These are phyloP conservation scores for Pittosporum tobira DNA, from an alignment of 129 eudicot genomes.

Conservation along the genomic window DNA sequence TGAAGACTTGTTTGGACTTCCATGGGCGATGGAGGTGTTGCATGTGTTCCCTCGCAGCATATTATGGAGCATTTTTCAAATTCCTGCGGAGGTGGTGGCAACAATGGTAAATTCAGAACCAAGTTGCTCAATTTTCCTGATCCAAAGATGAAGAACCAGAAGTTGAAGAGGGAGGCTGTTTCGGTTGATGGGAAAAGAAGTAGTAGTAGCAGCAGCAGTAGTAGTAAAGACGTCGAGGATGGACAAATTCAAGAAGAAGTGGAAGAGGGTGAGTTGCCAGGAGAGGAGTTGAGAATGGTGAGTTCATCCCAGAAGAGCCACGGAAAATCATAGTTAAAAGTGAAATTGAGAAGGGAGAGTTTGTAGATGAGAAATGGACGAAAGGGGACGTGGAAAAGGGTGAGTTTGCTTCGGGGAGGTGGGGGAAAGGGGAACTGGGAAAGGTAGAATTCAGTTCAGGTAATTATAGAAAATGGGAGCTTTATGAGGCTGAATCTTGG, in stretches of 20 bases:
- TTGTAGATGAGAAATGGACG: slow-evolving; percentile 34
- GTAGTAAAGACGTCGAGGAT: slow-evolving; percentile 31
- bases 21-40: slow-evolving; percentile 99
- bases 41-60: slow-evolving; percentile 81
- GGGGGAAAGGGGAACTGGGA: slow-evolving; percentile 36
- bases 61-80: slow-evolving; percentile 53
- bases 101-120: slow-evolving; percentile 28
- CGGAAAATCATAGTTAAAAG: slow-evolving; percentile 43
- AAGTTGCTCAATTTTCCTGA: slow-evolving; percentile 24
- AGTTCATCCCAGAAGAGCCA: slow-evolving; percentile 43
- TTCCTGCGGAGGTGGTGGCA: no score
- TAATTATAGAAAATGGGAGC: slow-evolving; percentile 21
- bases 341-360: slow-evolving; percentile 50
- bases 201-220: no score
- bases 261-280: slow-evolving; percentile 81
- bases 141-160: slow-evolving; percentile 30
- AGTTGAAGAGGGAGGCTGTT: no score
- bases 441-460: slow-evolving; percentile 13
- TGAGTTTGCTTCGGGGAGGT: slow-evolving; percentile 35
- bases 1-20: slow-evolving; percentile 37
- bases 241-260: slow-evolving; percentile 60
- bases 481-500: slow-evolving; percentile 25
- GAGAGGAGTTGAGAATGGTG: slow-evolving; percentile 37
- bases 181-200: no score
- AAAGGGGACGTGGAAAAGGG: slow-evolving; percentile 34